Conservation (phyloP, 176 grass and related monocot species). For the Lolium multiflorum region DNA sequence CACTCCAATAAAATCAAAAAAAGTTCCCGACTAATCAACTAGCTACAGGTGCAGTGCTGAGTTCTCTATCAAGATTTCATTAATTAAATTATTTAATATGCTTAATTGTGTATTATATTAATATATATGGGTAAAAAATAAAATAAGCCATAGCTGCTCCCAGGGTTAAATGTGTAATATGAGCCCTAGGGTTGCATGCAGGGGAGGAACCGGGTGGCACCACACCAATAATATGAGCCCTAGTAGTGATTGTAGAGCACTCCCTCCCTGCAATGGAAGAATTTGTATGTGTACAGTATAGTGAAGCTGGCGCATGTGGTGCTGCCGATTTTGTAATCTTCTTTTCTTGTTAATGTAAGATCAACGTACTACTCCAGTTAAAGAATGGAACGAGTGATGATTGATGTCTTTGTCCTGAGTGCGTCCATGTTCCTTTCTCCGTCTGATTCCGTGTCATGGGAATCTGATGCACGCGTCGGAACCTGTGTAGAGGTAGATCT, state of each 20-base stretch:
- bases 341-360: conserved; percentile 19
- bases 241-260: conserved; percentile 16
- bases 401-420: conserved; percentile 6
- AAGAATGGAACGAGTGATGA: conserved; percentile 21
- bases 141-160: conserved; percentile 37
- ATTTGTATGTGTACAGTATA: conserved; percentile 23
- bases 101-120: conserved; percentile 41
- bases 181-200: conserved; percentile 25
- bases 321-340: neutral
- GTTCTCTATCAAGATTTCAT: neutral
- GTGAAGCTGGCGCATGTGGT: neutral
- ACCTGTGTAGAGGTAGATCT: conserved; percentile 25
- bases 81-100: conserved; percentile 40
- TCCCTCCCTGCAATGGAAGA: conserved; percentile 1
- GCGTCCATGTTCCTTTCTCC: neutral
- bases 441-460: conserved; percentile 7
- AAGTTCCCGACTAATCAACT: conserved; percentile 37
- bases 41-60: conserved; percentile 42
- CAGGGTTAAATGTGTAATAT: conserved; percentile 39
- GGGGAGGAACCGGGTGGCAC: conserved; percentile 15
- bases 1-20: conserved; percentile 11
- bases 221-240: neutral
- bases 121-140: conserved; percentile 13
- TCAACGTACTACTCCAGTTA: neutral
- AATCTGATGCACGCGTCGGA: conserved; percentile 17